These are phyloP conservation scores for Populus simonii DNA, from an alignment of 345 rosid species.

Conservation along the genomic window DNA sequence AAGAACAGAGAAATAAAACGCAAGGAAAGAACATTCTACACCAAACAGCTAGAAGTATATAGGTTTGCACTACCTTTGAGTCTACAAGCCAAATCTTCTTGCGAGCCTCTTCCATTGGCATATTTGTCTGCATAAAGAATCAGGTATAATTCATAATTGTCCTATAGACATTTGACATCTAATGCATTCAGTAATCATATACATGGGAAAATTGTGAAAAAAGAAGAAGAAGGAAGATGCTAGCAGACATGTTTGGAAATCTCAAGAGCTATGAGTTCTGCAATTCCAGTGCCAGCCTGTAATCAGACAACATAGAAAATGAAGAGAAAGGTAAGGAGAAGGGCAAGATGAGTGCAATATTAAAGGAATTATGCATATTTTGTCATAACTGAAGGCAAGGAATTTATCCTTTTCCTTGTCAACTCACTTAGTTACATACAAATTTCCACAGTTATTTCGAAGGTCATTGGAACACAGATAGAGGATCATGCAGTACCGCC, in stretches of 20 bases:
- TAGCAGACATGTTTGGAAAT: constrained; percentile 71
- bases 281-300: constrained; percentile 99
- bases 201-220: background rate
- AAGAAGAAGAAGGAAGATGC: background rate
- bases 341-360: background rate
- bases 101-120: constrained; percentile 76
- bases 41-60: background rate
- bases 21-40: background rate
- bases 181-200: background rate
- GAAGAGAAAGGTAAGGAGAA: background rate
- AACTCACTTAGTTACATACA: background rate
- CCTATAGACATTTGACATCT: background rate
- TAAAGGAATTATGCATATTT: background rate
- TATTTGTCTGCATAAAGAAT: constrained; percentile 53
- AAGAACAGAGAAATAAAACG: background rate
- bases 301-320: constrained; percentile 7
- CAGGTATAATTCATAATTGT: background rate
- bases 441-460: background rate
- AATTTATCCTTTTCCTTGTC: background rate
- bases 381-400: background rate
- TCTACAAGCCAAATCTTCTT: constrained; percentile 89
- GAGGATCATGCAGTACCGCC: background rate
- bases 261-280: constrained; percentile 89
- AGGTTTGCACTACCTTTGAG: constrained; percentile 62
- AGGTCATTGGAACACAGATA: background rate